Percentiles rank a stretch among this genome's conserved stretches.
Conservation (phyloP, 2,329 filamentous ascomycete genomes). For the Helotiales sp. region DNA sequence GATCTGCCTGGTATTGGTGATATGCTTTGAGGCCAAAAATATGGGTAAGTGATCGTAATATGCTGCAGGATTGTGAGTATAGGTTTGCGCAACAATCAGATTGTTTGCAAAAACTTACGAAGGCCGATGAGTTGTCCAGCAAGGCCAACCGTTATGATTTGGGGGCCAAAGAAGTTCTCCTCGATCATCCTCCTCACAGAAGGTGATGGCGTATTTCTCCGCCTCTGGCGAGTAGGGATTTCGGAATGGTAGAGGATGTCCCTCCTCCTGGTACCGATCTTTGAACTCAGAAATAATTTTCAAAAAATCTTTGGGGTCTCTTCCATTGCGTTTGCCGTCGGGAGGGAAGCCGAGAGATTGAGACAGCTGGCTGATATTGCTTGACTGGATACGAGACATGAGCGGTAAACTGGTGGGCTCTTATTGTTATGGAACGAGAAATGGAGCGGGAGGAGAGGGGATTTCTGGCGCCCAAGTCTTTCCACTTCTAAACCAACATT, state of each 20-base stretch:
- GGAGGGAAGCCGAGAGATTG: background rate
- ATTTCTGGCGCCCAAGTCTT: background rate
- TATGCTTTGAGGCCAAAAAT: conserved; percentile 7
- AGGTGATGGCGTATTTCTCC: background rate
- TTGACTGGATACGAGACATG: conserved; percentile 3
- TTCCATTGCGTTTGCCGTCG: background rate
- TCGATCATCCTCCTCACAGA: conserved; percentile 1
- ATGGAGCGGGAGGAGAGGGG: background rate
- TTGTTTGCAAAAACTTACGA: background rate
- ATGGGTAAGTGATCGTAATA: conserved; percentile 1
- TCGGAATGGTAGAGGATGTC: background rate
- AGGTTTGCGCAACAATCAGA: background rate
- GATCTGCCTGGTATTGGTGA: background rate
- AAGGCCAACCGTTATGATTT: background rate
- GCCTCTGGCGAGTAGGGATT: conserved; percentile 1
- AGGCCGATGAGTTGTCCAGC: background rate
- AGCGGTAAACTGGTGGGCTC: background rate
- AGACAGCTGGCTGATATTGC: background rate
- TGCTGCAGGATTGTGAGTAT: conserved; percentile 1
- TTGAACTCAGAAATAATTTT: background rate
- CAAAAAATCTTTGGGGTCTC: background rate
- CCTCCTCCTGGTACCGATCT: background rate
- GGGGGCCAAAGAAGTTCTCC: conserved; percentile 2
- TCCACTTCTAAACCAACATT: background rate
- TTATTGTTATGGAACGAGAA: background rate